Evolutionary conservation across 345 rosid species (phyloP).

Genomic region (Gossypium turneri): DNA sequence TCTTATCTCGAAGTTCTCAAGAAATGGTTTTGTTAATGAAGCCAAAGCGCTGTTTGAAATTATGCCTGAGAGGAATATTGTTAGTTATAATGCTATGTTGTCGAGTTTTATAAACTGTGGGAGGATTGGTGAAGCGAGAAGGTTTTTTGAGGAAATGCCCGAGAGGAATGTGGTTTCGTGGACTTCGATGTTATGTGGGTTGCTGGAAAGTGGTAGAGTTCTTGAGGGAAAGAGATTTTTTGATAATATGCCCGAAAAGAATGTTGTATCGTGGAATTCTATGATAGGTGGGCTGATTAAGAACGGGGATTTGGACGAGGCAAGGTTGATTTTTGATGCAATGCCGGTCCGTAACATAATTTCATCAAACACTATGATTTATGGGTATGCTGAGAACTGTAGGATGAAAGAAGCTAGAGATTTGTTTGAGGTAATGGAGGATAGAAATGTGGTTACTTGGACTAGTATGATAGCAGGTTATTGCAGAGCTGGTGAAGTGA

Average conservation of each 20-base stretch:
- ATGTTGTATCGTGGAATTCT: slow-evolving; percentile 15
- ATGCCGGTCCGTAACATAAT: slow-evolving; percentile 6
- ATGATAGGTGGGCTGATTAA: slow-evolving; percentile 5
- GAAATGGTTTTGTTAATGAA: slow-evolving; percentile 15
- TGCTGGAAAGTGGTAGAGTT: slow-evolving; percentile 14
- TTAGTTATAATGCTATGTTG: slow-evolving; percentile 16
- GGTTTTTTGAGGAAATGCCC: slow-evolving; percentile 13
- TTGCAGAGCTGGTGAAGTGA: slow-evolving; percentile 48
- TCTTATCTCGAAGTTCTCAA: slow-evolving; percentile 11
- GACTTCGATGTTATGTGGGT: slow-evolving; percentile 11
- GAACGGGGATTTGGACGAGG: slow-evolving; percentile 16
- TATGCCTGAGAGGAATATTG: slow-evolving; percentile 20
- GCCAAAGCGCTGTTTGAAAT: slow-evolving; percentile 17
- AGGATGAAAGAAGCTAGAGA: slow-evolving; percentile 18
- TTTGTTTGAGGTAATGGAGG: slow-evolving; percentile 63
- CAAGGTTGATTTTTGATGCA: slow-evolving; percentile 12
- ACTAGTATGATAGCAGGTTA: slow-evolving; percentile 65
- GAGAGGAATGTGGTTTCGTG: slow-evolving; percentile 20
- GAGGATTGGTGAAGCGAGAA: slow-evolving; percentile 14
- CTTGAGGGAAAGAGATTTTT: slow-evolving; percentile 7
- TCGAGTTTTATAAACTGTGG: slow-evolving; percentile 17
- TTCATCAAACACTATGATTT: slow-evolving; percentile 17
- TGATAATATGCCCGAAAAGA: slow-evolving; percentile 1
- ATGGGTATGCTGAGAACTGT: slow-evolving; percentile 16
- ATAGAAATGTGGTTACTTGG: slow-evolving; percentile 54